phyloP scores from a whole-genome alignment of 768 basidiomycete species.

The Sporobolomyces phaffii region DNA sequence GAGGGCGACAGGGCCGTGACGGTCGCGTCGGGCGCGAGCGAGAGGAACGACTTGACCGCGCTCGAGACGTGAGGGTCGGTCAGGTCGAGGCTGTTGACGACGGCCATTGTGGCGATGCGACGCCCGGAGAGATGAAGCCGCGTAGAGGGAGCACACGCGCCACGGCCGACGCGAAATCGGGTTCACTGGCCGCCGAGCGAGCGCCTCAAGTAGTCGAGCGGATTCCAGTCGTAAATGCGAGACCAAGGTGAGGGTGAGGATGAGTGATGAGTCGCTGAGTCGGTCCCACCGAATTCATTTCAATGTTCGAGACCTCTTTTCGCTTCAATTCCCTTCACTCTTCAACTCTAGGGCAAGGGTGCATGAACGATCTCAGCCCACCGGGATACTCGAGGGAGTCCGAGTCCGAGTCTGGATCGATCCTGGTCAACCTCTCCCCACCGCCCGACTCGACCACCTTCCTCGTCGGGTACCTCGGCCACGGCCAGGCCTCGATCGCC shows the following conservation, averaged over 20 bases:
- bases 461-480: constrained; percentile 77
- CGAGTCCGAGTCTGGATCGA: background rate
- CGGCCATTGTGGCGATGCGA: no score
- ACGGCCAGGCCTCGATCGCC: constrained; percentile 62
- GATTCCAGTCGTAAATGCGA: no score
- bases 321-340: background rate
- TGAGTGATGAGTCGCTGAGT: no score
- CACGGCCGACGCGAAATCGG: no score
- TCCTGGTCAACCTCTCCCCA: constrained; percentile 54
- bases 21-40: background rate
- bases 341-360: no score
- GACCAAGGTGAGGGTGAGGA: no score
- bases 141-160: no score
- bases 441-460: constrained; percentile 65
- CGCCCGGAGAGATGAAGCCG: no score
- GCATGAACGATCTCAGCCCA: constrained; percentile 19
- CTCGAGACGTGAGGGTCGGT: background rate
- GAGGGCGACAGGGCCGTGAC: background rate
- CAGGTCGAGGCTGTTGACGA: background rate
- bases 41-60: constrained; percentile 11
- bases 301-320: no score
- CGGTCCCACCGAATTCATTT: no score
- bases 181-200: no score
- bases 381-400: constrained; percentile 12
- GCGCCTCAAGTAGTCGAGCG: no score